Evolutionary conservation across 805 yeast genomes (phyloP), one percentile per base, ranked within the genome.

Genomic region (Maudiozyma saulgeensis): DNA sequence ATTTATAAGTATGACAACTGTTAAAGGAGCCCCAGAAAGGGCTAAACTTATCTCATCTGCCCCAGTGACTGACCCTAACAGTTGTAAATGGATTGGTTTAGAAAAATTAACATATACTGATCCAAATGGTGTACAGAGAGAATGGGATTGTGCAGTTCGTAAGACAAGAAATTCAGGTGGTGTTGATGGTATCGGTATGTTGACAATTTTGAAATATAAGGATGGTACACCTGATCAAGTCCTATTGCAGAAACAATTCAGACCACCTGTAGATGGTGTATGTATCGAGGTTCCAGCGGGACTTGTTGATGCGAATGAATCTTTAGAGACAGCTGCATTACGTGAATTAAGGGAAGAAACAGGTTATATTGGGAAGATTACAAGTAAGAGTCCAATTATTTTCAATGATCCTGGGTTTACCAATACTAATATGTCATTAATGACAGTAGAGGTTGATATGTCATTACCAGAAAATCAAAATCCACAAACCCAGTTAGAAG

Each of bases 211-310:
- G 46, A 75, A 79, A 53, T 61, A 62, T 43, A 68, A 72, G 26
- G 68, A 77, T 6, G 65, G 68, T 16, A 76, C 75, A 19, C 76
- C 80, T 3, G 80, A 78, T 52, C 67, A 71, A 35, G 72, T 69
- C 55, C 75, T 89, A 7, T 69, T 93, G 16, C 91, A 87, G 62
- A 87, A 87, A 62, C 99, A 91, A 65, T 91, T 84, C 69, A 76
- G 99, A 50, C 96, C 98, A 1, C 98, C 99, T 1, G 85, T 84
- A 3, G 83, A 77, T 47, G 91, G 88, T 18, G 87, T 91, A 7
- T 84, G 95, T 60, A 81, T 91, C 53, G 99, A 91, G 67, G 76
- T 90, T 63, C 99, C 99, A 0, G 99, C 99, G 0, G 99, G 99
- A 0, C 72, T 91, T 53, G 77, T 93, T 41, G 99, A 91, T 64